Base-by-base conservation (phyloP, 768 basidiomycete genomes). In the Infundibulicybe gibba region DNA sequence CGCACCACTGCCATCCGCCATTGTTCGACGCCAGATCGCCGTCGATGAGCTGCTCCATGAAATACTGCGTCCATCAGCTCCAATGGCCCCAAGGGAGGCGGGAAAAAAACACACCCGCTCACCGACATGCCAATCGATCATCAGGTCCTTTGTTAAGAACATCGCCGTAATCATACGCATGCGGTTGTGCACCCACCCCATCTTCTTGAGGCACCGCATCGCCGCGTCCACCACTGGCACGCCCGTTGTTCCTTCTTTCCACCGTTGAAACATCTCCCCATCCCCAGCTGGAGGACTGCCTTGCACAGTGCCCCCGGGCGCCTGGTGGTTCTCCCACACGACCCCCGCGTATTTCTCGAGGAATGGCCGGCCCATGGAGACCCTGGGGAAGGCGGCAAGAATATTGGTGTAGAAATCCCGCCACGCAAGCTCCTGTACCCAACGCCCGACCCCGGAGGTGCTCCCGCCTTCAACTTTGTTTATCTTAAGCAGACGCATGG, bases 81-180 rank as follows among this genome's bases (percentile, higher is more conserved):
- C 43, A n/a, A 40, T 19, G 30, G 43, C 45, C 20, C 16, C 41
- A 15, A 16, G 21, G 13, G n/a, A 41, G 37, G 19, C 33, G 15
- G 47, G 19, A 21, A 21, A 41, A 14, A 31, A 12, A 54, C 74
- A 45, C 45, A 85, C 89, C 66, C 75, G 74, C 63, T 90, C 87
- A 5, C 88, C 92, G 16, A 89, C 72, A 51, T 84, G 77, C 94
- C 94, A 97, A 62, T 97, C 93, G 47, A 95, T 72, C 86, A 97
- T 87, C 43, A 97, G 67, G 57, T 92, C 83, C 63, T 90, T 88
- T 20, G 77, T 76, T 32, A 88, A 61, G 59, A 83, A 93, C 83
- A 86, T 88, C 5, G 90, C 89, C 4, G 74, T 71, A 20, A 87
- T 85, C 90, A 92, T 93, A 54, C 90, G 71, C 51, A 78, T 69